phyloP scores from a whole-genome alignment of 805 yeast species.

The Cyberlindnera misumaiensis region DNA sequence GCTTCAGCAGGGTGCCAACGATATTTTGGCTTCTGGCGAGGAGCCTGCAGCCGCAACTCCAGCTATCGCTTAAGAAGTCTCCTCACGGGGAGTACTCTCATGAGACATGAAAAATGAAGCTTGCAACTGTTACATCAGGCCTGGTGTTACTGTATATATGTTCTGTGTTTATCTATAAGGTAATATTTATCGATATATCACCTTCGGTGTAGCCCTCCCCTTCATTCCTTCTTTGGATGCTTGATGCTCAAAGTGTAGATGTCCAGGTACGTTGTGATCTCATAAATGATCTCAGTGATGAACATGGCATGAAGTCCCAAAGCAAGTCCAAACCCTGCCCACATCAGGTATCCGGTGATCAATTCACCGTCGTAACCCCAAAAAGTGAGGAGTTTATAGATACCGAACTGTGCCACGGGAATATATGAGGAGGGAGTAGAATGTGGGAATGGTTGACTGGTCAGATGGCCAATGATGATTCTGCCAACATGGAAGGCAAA shows the following conservation, averaged over 20 bases:
- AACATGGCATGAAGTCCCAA: conserved; percentile 64
- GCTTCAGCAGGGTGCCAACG: conserved; percentile 71
- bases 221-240: conserved; percentile 48
- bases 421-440: conserved; percentile 63
- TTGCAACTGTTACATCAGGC: neutral
- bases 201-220: neutral
- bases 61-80: conserved; percentile 18
- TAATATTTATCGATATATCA: neutral
- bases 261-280: conserved; percentile 73
- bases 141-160: too few species aligned
- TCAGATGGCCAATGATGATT: conserved; percentile 80
- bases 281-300: conserved; percentile 71
- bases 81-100: too few species aligned
- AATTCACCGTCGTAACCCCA: conserved; percentile 29
- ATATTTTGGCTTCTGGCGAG: conserved; percentile 64
- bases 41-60: conserved; percentile 33
- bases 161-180: neutral
- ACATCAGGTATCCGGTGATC: conserved; percentile 45
- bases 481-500: conserved; percentile 87
- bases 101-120: neutral
- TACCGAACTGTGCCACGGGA: conserved; percentile 44
- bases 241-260: conserved; percentile 82
- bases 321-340: conserved; percentile 64
- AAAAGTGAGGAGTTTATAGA: conserved; percentile 18
- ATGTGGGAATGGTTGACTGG: conserved; percentile 71